Evolutionary conservation across 2,329 filamentous ascomycete species (phyloP).

Genomic region (Trichoderma aggressivum): DNA sequence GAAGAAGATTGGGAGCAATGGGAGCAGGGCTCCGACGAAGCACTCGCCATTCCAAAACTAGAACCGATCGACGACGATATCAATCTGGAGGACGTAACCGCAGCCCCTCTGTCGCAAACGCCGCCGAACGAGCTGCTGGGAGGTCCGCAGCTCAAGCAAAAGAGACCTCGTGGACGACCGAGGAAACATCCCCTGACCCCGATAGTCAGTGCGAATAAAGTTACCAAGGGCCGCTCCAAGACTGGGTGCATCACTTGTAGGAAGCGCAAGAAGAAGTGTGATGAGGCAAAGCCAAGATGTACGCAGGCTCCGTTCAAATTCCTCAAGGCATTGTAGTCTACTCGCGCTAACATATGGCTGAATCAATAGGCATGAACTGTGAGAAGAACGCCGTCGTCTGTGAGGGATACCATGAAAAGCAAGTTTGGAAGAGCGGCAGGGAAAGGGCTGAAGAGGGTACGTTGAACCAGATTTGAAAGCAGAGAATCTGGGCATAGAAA

Average conservation of each 20-base stretch:
- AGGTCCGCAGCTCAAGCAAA: constrained; percentile 42
- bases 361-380: constrained; percentile 68
- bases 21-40: constrained; percentile 47
- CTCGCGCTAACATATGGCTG: constrained; percentile 22
- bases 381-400: constrained; percentile 92
- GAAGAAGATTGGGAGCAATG: constrained; percentile 51
- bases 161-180: constrained; percentile 73
- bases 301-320: constrained; percentile 18
- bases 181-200: constrained; percentile 72
- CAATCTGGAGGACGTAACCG: constrained; percentile 50
- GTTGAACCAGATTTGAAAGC: constrained; percentile 19
- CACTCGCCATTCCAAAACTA: constrained; percentile 50
- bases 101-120: constrained; percentile 31
- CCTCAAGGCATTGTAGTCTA: not conserved
- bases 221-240: constrained; percentile 73
- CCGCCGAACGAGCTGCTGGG: constrained; percentile 23
- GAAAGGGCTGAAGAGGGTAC: constrained; percentile 69
- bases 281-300: constrained; percentile 66
- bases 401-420: constrained; percentile 84
- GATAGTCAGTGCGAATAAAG: constrained; percentile 58
- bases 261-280: constrained; percentile 70
- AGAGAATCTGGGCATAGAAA: not conserved
- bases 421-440: constrained; percentile 82
- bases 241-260: constrained; percentile 66
- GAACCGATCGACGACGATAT: constrained; percentile 57